phyloP scores from a whole-genome alignment of 768 basidiomycete species.

The Kwoniella heveanensis region DNA sequence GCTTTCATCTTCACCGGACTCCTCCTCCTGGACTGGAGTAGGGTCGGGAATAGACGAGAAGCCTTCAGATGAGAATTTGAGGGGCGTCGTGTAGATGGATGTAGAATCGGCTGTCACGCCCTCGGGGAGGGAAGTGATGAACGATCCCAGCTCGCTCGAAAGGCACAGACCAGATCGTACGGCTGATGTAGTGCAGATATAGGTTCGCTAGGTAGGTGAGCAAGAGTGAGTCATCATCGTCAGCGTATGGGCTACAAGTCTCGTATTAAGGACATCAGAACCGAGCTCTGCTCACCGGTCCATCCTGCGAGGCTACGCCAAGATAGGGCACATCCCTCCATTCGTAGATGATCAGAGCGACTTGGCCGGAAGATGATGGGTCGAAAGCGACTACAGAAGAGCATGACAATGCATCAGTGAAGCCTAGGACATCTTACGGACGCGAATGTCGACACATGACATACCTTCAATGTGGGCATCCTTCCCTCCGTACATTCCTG shows the following conservation, averaged over 20 bases:
- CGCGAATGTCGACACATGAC: slow-evolving; percentile 18
- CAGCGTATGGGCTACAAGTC: no score
- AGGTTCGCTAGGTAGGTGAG: slow-evolving; percentile 72
- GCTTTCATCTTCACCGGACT: slow-evolving; percentile 11
- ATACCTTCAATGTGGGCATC: slow-evolving; percentile 68
- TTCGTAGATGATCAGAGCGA: slow-evolving; percentile 94
- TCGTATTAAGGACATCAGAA: no score
- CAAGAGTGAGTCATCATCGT: no score
- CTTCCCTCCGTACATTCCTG: slow-evolving; percentile 85
- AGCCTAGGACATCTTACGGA: background rate
- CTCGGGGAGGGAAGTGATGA: slow-evolving; percentile 77
- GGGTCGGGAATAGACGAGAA: slow-evolving; percentile 19
- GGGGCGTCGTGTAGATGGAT: slow-evolving; percentile 82
- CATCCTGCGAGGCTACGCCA: slow-evolving; percentile 60
- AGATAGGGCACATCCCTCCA: slow-evolving; percentile 86
- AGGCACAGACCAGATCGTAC: slow-evolving; percentile 72
- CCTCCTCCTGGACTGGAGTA: slow-evolving; percentile 4
- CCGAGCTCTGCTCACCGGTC: no score
- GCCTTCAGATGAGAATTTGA: slow-evolving; percentile 61
- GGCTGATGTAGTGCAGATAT: slow-evolving; percentile 78
- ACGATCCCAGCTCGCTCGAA: slow-evolving; percentile 73
- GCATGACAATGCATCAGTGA: no score
- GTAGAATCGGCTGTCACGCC: slow-evolving; percentile 69
- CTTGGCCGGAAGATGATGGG: slow-evolving; percentile 73
- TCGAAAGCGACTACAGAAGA: slow-evolving; percentile 69